Evolutionary conservation across 2,329 filamentous ascomycete genomes (phyloP).

Genomic region (Scedosporium aurantiacum): DNA sequence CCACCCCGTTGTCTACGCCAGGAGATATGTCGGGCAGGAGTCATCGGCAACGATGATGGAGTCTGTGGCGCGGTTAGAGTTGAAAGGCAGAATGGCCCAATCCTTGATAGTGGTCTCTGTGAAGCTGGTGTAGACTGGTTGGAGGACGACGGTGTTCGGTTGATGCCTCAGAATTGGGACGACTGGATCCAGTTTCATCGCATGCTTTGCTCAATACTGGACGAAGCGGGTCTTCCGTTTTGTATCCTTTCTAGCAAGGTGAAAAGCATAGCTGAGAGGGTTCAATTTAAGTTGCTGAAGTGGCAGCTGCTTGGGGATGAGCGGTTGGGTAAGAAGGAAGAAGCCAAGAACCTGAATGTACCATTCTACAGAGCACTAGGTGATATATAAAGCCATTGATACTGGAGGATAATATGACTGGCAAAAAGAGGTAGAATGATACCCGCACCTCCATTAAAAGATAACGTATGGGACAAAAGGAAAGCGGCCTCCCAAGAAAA

Average conservation of each 20-base stretch:
- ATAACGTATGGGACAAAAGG: too few relatives aligned
- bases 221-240: not conserved
- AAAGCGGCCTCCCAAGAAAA: too few relatives aligned
- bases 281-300: not conserved
- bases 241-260: not conserved
- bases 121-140: constrained; percentile 24
- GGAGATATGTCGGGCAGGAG: constrained; percentile 17
- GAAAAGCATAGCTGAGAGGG: not conserved
- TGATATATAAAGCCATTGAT: too few relatives aligned
- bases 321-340: too few relatives aligned
- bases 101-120: constrained; percentile 26
- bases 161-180: constrained; percentile 18
- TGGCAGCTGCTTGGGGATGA: not conserved
- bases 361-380: too few relatives aligned
- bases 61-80: constrained; percentile 16
- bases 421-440: too few relatives aligned
- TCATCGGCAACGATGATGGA: constrained; percentile 15
- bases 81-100: constrained; percentile 21
- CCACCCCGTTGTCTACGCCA: constrained; percentile 29
- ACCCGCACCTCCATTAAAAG: too few relatives aligned
- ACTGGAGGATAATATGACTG: too few relatives aligned
- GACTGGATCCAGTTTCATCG: constrained; percentile 15
- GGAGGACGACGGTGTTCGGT: constrained; percentile 23
- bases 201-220: constrained; percentile 12
- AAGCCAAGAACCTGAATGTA: too few relatives aligned